Evolutionary conservation across 1,139 yeast genomes (phyloP).

Genomic region (Meyerozyma elateridarum): DNA sequence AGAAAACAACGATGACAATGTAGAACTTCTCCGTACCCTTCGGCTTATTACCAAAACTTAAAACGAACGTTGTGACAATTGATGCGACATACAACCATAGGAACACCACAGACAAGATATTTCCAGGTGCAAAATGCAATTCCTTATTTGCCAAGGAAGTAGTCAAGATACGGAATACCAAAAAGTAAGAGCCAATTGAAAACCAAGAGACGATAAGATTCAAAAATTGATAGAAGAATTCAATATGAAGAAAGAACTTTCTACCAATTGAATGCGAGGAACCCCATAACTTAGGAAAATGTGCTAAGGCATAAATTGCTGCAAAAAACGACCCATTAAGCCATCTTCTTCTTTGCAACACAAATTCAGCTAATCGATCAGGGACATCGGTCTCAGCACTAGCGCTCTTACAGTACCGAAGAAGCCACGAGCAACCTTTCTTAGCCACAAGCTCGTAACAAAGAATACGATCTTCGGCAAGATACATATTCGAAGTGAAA

Average conservation of each 20-base stretch:
- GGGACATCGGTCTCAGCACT: conserved; percentile 50
- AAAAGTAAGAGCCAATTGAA: conserved; percentile 65
- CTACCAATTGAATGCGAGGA: conserved; percentile 40
- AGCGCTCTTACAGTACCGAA: conserved; percentile 43
- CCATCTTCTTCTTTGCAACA: conserved; percentile 49
- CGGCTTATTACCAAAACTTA: conserved; percentile 27
- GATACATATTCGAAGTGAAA: conserved; percentile 47
- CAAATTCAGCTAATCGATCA: conserved; percentile 41
- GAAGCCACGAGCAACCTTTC: conserved; percentile 40
- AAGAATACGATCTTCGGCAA: conserved; percentile 48
- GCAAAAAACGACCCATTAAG: conserved; percentile 48
- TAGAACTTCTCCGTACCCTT: conserved; percentile 23
- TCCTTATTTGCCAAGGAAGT: conserved; percentile 48
- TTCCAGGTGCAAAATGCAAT: conserved; percentile 28
- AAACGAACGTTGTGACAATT: conserved; percentile 22
- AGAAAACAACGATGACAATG: conserved; percentile 17
- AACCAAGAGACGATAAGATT: conserved; percentile 26
- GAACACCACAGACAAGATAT: conserved; percentile 20
- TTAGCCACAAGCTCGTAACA: conserved; percentile 48
- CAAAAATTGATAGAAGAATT: conserved; percentile 40
- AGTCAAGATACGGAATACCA: conserved; percentile 65
- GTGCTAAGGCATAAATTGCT: conserved; percentile 43
- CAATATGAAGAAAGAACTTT: conserved; percentile 39
- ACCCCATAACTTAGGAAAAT: conserved; percentile 40
- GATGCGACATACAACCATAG: conserved; percentile 23